Evolutionary conservation across 805 yeast genomes (phyloP), one percentile per base, ranked within the genome.

Genomic region (Yamadazyma philogaea): DNA sequence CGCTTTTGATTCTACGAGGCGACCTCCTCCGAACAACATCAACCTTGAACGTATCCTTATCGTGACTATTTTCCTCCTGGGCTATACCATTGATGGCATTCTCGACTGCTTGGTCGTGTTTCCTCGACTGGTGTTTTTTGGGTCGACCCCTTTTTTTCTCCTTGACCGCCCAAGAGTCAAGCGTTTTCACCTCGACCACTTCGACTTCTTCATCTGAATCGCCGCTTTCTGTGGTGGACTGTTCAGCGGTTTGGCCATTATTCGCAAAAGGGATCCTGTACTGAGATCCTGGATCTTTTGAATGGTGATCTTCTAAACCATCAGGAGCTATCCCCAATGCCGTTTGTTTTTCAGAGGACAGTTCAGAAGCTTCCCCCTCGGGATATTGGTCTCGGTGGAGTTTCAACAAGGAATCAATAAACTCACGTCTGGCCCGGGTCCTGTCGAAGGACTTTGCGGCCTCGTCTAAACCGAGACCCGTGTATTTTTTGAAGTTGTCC

Each of bases 361-460:
- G 11, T 8, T 7, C 16, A 10, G 35, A 33, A 15, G 7, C 14
- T 22, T 15, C 5, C 8, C 22, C 24, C 20, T 19, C 30, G n/a
- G n/a, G 31, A 16, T 15, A 6, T 7, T 30, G 21, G 16, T 27
- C 37, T 51, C 55, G 37, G 30, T 61, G 66, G 17, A 64, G 48
- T 5, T 53, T 49, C 24, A 58, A 46, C 30, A 64, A 44, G 1
- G 51, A 44, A 10, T 55, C 44, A 27, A 62, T 59, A 35, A 60
- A 49, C 20, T 56, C 53, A 37, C 51, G 55, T 36, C 71, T 50
- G 53, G 61, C 57, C 8, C 48, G 47, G 31, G 56, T 54, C 30
- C 69, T 46, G 43, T 65, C 70, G 16, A 55, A 55, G 2, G 64
- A 54, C 15, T 47, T 40, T 42, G 64, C 64, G 26, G 63, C 48